These are phyloP conservation scores for Discostella pseudostelligera DNA, from an alignment of 108 stramenopile species.

Conservation along the genomic window DNA sequence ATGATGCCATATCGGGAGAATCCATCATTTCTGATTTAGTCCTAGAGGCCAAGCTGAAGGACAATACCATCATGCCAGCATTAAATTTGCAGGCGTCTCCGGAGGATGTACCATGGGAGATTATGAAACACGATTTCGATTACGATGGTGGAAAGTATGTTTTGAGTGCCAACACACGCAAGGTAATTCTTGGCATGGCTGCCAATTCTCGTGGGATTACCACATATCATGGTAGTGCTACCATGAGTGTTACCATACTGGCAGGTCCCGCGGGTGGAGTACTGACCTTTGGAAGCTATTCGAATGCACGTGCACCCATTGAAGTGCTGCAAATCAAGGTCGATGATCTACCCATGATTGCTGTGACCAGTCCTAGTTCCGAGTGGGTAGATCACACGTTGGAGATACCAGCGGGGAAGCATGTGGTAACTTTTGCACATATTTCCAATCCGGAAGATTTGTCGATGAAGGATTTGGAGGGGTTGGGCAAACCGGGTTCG, in stretches of 20 bases:
- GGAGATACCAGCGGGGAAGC: conserved; percentile 18
- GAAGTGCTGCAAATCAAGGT: conserved; percentile 22
- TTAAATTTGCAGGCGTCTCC: background rate
- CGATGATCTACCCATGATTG: conserved; percentile 12
- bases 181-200: background rate
- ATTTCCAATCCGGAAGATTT: conserved; percentile 19
- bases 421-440: conserved; percentile 17
- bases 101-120: conserved; percentile 7
- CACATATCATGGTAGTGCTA: background rate
- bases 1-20: conserved; percentile 2
- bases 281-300: conserved; percentile 2
- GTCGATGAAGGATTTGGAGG: background rate
- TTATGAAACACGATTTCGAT: background rate
- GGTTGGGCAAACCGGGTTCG: conserved; percentile 8
- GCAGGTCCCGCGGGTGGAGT: conserved; percentile 17
- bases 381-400: conserved; percentile 18
- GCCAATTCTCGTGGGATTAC: background rate
- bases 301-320: conserved; percentile 6
- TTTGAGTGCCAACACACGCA: conserved; percentile 4
- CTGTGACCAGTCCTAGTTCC: conserved; percentile 2
- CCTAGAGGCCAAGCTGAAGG: background rate
- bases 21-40: conserved; percentile 3
- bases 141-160: conserved; percentile 2
- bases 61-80: background rate
- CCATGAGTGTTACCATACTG: conserved; percentile 1